These are phyloP conservation scores for Pseudoperonospora humuli DNA, from an alignment of 352 stramenopile genomes.

Conservation along the genomic window DNA sequence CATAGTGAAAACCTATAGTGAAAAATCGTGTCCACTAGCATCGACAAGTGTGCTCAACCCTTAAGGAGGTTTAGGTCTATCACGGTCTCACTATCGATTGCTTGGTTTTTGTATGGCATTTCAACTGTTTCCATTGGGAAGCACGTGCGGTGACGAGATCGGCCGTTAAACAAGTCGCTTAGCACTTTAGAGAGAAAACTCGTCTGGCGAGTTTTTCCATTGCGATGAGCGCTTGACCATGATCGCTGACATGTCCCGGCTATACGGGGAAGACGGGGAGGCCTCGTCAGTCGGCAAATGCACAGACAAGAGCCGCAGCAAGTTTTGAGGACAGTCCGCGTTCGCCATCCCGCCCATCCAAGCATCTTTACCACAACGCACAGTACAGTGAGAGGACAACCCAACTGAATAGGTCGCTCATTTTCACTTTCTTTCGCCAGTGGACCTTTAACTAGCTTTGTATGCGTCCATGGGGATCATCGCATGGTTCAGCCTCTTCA, in stretches of 20 bases:
- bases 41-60: no score
- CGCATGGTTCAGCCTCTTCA: conserved; percentile 52
- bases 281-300: conserved; percentile 7
- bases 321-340: background rate
- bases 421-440: conserved; percentile 12
- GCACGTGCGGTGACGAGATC: conserved; percentile 13
- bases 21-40: no score
- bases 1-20: no score
- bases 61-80: no score
- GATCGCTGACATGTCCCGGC: background rate
- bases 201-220: no score
- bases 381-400: conserved; percentile 1
- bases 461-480: conserved; percentile 46
- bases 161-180: background rate
- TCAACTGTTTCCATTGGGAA: no score
- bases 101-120: no score
- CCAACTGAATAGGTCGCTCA: conserved; percentile 2
- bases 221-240: background rate
- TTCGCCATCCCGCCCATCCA: conserved; percentile 3
- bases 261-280: conserved; percentile 2
- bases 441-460: background rate
- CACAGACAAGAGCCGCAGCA: background rate
- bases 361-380: background rate
- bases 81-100: no score
- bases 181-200: no score